Evolutionary conservation across 306 rosid genomes (phyloP), one percentile per base, ranked within the genome.

Genomic region (Cicer arietinum): DNA sequence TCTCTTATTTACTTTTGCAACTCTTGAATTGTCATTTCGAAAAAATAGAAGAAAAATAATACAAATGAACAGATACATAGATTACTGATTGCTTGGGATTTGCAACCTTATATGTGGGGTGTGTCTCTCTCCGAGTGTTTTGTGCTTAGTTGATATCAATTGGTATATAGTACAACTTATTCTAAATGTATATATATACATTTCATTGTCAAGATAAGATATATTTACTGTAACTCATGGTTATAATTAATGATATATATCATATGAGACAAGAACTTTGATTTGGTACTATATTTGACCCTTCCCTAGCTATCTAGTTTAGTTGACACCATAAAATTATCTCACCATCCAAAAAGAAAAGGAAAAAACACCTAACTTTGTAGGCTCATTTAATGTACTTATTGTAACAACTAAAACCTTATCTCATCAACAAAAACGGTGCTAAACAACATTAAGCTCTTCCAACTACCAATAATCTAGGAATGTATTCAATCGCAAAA

Each of bases 401-500:
- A 44, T 5, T 0, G 7, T 22, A 58, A 59, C 18, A n/a, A 5
- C 20, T 8, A 37, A 44, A 60, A 14, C 48, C 30, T 40, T 13
- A 8, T 57, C 63, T 63, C 78, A 83, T 74, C 82, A 1, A 48
- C 46, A 65, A 79, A 65, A 56, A 56, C 87, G 87, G 84, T 70
- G 77, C 69, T 60, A 82, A 73, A 67, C 59, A 1, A 51, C 20
- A 54, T 7, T 76, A 43, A 62, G 7, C 61, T 63, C 67, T 53
- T 18, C 39, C 82, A 76, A 71, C 81, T 5, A 62, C 76, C 30
- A 25, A 56, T 54, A 17, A 77, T 59, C 43, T 46, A 3, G 11
- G 20, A 41, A 60, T 61, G 10, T 9, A 10, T 25, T 43, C 30
- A 41, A 6, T 56, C 56, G 56, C 41, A n/a, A 46, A 81, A 20